These are phyloP conservation scores for Hypomyces rosellus DNA, from an alignment of 2,329 filamentous ascomycete genomes.

Conservation along the genomic window DNA sequence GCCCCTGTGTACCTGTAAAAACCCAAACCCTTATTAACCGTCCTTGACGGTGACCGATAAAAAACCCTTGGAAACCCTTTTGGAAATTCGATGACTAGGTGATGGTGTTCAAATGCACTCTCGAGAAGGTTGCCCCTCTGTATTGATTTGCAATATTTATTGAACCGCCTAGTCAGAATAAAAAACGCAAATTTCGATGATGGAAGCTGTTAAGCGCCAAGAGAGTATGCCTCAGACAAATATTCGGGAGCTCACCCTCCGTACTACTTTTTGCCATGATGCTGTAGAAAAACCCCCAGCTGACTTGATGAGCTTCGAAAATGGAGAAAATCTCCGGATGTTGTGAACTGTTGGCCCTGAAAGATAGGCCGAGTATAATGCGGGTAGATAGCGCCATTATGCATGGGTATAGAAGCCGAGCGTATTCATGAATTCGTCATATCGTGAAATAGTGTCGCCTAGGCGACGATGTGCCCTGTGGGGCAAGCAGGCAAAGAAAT, in stretches of 20 bases:
- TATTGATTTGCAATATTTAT: too few species aligned
- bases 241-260: constrained; percentile 5
- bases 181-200: too few species aligned
- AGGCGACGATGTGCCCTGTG: not conserved
- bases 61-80: too few species aligned
- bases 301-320: not conserved
- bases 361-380: not conserved
- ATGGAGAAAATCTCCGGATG: not conserved
- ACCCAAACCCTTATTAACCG: too few species aligned
- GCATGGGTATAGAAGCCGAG: not conserved
- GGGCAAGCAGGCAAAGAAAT: not conserved
- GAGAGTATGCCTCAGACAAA: not conserved
- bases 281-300: not conserved
- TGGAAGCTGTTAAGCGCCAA: too few species aligned
- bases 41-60: too few species aligned
- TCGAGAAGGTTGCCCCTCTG: too few species aligned
- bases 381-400: not conserved
- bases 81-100: too few species aligned
- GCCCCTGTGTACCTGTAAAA: too few species aligned
- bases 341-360: not conserved
- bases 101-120: too few species aligned
- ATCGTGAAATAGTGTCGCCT: not conserved
- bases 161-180: too few species aligned
- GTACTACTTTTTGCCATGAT: not conserved
- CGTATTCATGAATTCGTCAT: not conserved